Evolutionary conservation across 208 protist genomes (phyloP), one percentile per base, ranked within the genome.

Genomic region (Trypanosoma cruzi): DNA sequence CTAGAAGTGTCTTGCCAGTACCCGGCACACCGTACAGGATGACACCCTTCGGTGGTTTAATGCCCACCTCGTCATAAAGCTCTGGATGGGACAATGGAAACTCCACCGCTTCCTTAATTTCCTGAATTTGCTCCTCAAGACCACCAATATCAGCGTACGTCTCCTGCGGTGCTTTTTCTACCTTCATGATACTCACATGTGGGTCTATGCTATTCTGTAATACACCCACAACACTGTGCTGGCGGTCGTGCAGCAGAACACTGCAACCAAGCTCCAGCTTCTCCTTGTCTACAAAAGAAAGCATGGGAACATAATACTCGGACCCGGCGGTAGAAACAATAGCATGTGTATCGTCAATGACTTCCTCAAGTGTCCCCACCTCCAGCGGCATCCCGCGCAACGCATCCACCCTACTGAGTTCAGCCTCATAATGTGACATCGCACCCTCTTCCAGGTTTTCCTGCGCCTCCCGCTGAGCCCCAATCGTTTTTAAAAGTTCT

Each of bases 61-160:
- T 99, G 60, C 99, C 99, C 56, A 99, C 99, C 60, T 99, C 98
- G 57, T 99, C 98, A 82, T 99, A 99, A 28, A 99, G 79, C 81
- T 99, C 99, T 1, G 99, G 99, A 71, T 99, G 98, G 4, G 98
- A 99, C 32, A 99, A 92, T 16, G 99, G 99, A 22, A 99, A 96
- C 90, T 99, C 99, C 0, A 99, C 98, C 5, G 98, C 95, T 73
- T 99, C 98, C 71, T 99, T 99, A 71, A 99, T 99, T 75, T 99
- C 99, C 82, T 99, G 98, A 54, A 99, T 99, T 80, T 99, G 99
- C 31, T 91, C 73, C 73, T 99, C 99, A 0, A 99, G 86, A 44
- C 99, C 99, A 73, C 99, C 99, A 77, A 99, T 98, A 73, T 99
- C 98, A 13, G 98, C 98, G 81, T 99, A 99, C 8, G 96, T 98